These are phyloP conservation scores for Prunella vulgaris DNA, from an alignment of 257 asterid species.

Conservation along the genomic window DNA sequence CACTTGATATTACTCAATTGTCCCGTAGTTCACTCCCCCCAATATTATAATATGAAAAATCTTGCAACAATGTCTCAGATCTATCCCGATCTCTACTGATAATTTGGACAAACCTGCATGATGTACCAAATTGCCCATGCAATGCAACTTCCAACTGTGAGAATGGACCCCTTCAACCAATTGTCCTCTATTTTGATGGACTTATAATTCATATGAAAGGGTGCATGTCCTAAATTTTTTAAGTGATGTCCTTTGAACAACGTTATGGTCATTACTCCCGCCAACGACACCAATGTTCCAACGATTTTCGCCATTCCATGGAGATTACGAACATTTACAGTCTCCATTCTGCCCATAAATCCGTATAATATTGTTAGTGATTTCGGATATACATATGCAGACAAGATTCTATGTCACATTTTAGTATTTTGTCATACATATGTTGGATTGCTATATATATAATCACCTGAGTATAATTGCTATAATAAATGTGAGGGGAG, in stretches of 20 bases:
- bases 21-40: neutral
- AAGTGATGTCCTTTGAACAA: slow-evolving; percentile 57
- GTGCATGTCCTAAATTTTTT: slow-evolving; percentile 34
- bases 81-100: neutral
- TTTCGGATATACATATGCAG: neutral
- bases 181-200: slow-evolving; percentile 30
- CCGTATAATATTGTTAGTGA: neutral
- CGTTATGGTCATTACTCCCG: slow-evolving; percentile 62
- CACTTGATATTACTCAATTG: neutral
- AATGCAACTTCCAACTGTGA: slow-evolving; percentile 64
- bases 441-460: too few species aligned
- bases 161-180: slow-evolving; percentile 63
- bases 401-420: too few species aligned
- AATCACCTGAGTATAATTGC: slow-evolving; percentile 63
- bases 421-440: too few species aligned
- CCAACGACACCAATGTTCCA: slow-evolving; percentile 63
- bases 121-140: slow-evolving; percentile 62
- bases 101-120: slow-evolving; percentile 55
- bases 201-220: slow-evolving; percentile 38
- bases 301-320: slow-evolving; percentile 54
- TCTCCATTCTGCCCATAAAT: slow-evolving; percentile 48
- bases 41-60: too few species aligned
- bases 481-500: slow-evolving; percentile 58
- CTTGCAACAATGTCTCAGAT: neutral
- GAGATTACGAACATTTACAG: slow-evolving; percentile 38